Conservation (phyloP, 176 grass and related monocot species). For the Chloris gayana region DNA sequence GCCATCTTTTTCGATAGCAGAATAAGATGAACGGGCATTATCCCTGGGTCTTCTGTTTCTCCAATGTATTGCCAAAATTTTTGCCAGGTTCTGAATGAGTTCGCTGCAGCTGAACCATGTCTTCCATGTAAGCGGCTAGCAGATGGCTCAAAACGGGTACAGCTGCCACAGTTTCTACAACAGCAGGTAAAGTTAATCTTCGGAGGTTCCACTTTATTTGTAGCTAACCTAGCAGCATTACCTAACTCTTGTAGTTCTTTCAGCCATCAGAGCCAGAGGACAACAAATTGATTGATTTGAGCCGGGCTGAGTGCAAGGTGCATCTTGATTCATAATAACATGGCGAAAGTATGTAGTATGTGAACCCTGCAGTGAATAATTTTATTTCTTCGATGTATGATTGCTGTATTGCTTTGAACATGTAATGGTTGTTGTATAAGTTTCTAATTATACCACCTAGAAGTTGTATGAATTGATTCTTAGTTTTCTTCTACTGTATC, state of each 20-base stretch:
- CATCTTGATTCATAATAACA: slow-evolving; percentile 45
- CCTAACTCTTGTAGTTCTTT: background rate
- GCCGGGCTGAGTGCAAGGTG: slow-evolving; percentile 32
- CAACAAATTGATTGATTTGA: slow-evolving; percentile 41
- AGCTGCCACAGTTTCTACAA: slow-evolving; percentile 51
- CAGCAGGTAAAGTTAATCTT: slow-evolving; percentile 35
- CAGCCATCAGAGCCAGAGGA: slow-evolving; percentile 49
- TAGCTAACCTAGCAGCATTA: background rate
- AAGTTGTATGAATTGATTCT: slow-evolving; percentile 3
- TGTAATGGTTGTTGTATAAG: slow-evolving; percentile 38
- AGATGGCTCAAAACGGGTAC: slow-evolving; percentile 86
- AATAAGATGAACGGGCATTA: slow-evolving; percentile 13
- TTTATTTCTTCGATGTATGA: slow-evolving; percentile 37
- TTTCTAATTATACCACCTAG: slow-evolving; percentile 35
- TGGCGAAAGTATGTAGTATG: slow-evolving; percentile 35
- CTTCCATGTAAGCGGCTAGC: slow-evolving; percentile 80
- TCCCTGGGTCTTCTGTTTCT: slow-evolving; percentile 24
- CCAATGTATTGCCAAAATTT: slow-evolving; percentile 48
- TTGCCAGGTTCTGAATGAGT: slow-evolving; percentile 95
- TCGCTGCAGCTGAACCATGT: slow-evolving; percentile 64
- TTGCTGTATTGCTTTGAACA: slow-evolving; percentile 9
- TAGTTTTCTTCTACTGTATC: background rate
- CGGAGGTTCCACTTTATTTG: background rate
- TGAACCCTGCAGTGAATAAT: slow-evolving; percentile 21
- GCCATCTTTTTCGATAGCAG: background rate